Evolutionary conservation across 2,329 filamentous ascomycete species (phyloP).

Genomic region (Thelonectria discophora): DNA sequence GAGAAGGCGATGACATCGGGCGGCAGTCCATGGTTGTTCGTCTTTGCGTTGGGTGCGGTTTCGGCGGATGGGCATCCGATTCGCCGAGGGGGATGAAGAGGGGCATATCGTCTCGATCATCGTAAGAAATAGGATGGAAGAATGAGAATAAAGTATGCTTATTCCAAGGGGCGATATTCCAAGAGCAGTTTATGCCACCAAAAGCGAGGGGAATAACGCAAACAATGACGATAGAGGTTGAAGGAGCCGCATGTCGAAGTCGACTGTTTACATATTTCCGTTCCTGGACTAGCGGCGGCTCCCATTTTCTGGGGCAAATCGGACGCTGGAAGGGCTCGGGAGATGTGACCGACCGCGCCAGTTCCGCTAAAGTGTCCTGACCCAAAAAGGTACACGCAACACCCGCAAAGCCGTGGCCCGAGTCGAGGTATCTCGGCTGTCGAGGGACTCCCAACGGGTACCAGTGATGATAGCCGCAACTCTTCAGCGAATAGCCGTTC

Average conservation of each 20-base stretch:
- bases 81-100: slow-evolving; percentile 28
- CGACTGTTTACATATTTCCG: slow-evolving; percentile 45
- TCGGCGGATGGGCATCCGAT: slow-evolving; percentile 18
- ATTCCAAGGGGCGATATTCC: not conserved
- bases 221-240: slow-evolving; percentile 8
- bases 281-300: slow-evolving; percentile 39
- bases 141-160: not conserved
- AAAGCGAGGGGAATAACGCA: not conserved
- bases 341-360: slow-evolving; percentile 21
- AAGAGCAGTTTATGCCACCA: not conserved
- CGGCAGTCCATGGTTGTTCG: slow-evolving; percentile 56
- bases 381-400: slow-evolving; percentile 26
- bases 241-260: not conserved
- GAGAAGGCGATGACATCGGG: slow-evolving; percentile 57
- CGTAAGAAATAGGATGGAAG: not conserved
- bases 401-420: not conserved
- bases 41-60: slow-evolving; percentile 16
- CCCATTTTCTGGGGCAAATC: slow-evolving; percentile 21
- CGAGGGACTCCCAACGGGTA: slow-evolving; percentile 35
- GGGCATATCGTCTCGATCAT: slow-evolving; percentile 13
- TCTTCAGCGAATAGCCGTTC: slow-evolving; percentile 36
- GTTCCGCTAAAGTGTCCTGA: slow-evolving; percentile 10
- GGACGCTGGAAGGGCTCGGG: slow-evolving; percentile 23
- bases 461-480: slow-evolving; percentile 39
- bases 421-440: slow-evolving; percentile 32